Conservation (phyloP, 192 early-diverging fungal species). For the Dissophora globulifera region DNA sequence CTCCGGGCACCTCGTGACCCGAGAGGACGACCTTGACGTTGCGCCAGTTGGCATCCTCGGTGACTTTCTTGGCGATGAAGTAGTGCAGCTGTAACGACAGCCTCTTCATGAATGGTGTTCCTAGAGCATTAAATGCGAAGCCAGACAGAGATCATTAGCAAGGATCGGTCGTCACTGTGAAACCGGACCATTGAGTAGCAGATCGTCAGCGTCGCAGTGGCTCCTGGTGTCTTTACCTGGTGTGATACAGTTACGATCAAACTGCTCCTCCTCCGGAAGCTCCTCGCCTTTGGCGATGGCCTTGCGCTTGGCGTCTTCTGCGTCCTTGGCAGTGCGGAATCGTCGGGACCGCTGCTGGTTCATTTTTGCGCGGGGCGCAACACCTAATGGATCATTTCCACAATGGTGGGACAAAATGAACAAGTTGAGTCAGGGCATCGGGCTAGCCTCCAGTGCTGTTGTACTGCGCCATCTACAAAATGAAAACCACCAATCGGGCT, state of each 20-base stretch:
- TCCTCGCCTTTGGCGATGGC: constrained; percentile 78
- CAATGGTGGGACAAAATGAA: too few relatives aligned
- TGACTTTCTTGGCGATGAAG: constrained; percentile 89
- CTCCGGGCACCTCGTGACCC: constrained; percentile 94
- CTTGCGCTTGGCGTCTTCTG: constrained; percentile 69
- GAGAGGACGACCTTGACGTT: constrained; percentile 92
- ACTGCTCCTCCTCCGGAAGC: constrained; percentile 72
- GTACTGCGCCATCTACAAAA: neutral
- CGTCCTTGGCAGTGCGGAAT: constrained; percentile 94
- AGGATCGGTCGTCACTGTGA: neutral
- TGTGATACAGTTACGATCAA: constrained; percentile 99
- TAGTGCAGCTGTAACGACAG: constrained; percentile 88
- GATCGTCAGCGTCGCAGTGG: too few relatives aligned
- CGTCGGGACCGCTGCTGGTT: constrained; percentile 98
- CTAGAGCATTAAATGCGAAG: constrained; percentile 34
- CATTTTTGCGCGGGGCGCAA: constrained; percentile 99
- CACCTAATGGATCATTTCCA: constrained; percentile 59
- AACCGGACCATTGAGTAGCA: too few relatives aligned
- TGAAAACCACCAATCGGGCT: too few relatives aligned
- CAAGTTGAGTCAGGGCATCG: too few relatives aligned
- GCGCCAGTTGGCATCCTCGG: constrained; percentile 91
- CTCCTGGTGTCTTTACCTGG: constrained; percentile 67
- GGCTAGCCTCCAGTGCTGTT: neutral
- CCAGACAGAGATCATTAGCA: neutral
- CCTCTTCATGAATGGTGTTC: constrained; percentile 95